A percentile compares a stretch with the other conserved stretches of the same genome.
phyloP scores from a whole-genome alignment of 2,329 filamentous ascomycete species.

The Leptographium radiaticola region DNA sequence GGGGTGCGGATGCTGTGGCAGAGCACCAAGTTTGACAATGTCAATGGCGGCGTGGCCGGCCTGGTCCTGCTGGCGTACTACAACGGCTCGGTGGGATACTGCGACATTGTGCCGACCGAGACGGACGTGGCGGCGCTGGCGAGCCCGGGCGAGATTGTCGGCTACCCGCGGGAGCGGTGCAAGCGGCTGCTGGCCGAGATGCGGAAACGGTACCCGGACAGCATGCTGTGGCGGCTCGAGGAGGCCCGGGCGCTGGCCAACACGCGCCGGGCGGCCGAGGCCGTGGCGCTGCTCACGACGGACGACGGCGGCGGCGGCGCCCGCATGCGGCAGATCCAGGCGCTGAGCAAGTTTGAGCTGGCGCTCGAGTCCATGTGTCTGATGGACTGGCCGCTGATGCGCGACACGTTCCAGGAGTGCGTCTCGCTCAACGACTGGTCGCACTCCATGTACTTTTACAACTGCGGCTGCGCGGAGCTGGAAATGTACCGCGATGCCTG shows the following conservation, averaged over 20 bases:
- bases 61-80: slow-evolving; percentile 76
- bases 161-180: slow-evolving; percentile 60
- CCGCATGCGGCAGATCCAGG: slow-evolving; percentile 78
- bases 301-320: slow-evolving; percentile 37
- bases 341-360: slow-evolving; percentile 74
- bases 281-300: slow-evolving; percentile 48
- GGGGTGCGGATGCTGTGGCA: slow-evolving; percentile 85
- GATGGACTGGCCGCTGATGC: slow-evolving; percentile 63
- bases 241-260: slow-evolving; percentile 66
- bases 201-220: slow-evolving; percentile 66
- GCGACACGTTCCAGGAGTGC: slow-evolving; percentile 61
- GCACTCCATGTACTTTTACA: slow-evolving; percentile 79
- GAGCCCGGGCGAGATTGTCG: slow-evolving; percentile 44
- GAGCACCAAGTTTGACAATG: slow-evolving; percentile 70
- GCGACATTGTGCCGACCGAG: slow-evolving; percentile 67
- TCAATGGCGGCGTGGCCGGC: slow-evolving; percentile 84
- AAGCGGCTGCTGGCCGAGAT: slow-evolving; percentile 56
- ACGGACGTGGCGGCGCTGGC: slow-evolving; percentile 34
- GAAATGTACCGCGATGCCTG: slow-evolving; percentile 62
- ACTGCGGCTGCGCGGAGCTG: slow-evolving; percentile 65
- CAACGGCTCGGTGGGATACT: slow-evolving; percentile 72
- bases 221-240: slow-evolving; percentile 76
- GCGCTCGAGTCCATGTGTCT: slow-evolving; percentile 66
- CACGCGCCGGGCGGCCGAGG: slow-evolving; percentile 50
- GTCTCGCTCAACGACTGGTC: slow-evolving; percentile 83